Evolutionary conservation across 805 yeast species (phyloP).

Genomic region (Spathaspora sp.): DNA sequence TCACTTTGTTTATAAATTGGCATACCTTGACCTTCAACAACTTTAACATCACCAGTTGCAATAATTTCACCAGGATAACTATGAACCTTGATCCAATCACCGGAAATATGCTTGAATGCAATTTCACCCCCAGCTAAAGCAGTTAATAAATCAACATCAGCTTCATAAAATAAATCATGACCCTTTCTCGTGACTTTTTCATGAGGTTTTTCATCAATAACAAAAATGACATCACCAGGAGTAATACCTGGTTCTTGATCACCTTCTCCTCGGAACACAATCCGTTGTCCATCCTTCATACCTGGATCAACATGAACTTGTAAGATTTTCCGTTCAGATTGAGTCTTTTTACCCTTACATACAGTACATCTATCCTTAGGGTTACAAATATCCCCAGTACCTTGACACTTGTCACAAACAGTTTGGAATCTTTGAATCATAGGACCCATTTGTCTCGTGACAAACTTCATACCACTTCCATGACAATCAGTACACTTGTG

Average conservation of each 20-base stretch:
- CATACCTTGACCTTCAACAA: slow-evolving; percentile 94
- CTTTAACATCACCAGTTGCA: slow-evolving; percentile 76
- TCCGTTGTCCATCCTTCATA: slow-evolving; percentile 90
- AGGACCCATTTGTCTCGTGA: slow-evolving; percentile 98
- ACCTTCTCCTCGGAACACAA: slow-evolving; percentile 92
- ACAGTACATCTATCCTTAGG: slow-evolving; percentile 82
- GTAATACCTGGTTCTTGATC: slow-evolving; percentile 93
- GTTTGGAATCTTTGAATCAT: slow-evolving; percentile 98
- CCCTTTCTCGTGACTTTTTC: slow-evolving; percentile 80
- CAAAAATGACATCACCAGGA: slow-evolving; percentile 95
- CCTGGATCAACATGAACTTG: slow-evolving; percentile 96
- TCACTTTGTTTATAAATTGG: slow-evolving; percentile 89
- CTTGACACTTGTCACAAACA: slow-evolving; percentile 87
- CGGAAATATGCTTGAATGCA: slow-evolving; percentile 83
- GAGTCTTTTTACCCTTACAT: slow-evolving; percentile 88
- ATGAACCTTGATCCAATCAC: slow-evolving; percentile 81
- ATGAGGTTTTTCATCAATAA: slow-evolving; percentile 88
- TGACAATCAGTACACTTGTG: slow-evolving; percentile 82
- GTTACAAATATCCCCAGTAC: slow-evolving; percentile 85
- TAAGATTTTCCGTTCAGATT: slow-evolving; percentile 83
- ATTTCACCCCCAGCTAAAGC: slow-evolving; percentile 96
- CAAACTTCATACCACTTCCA: slow-evolving; percentile 88
- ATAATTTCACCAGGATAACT: slow-evolving; percentile 92
- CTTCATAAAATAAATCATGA: slow-evolving; percentile 79
- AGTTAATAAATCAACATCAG: slow-evolving; percentile 86